Base-by-base conservation (phyloP, 495 filamentous ascomycete species). In the Trichocladium uniseriatum region DNA sequence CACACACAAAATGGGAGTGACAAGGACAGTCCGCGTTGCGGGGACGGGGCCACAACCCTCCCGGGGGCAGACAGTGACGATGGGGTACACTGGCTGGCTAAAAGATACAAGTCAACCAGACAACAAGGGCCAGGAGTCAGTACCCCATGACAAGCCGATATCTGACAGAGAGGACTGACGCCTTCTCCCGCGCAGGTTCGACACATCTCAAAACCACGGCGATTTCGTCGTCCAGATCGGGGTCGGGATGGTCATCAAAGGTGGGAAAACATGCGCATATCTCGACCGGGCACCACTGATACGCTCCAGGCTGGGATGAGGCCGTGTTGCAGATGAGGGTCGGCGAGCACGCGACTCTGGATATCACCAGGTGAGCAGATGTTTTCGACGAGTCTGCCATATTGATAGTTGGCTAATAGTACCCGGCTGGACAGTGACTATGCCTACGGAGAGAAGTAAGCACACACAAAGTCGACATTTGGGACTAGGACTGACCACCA, bases 1-100 rank as follows among this genome's bases (percentile, higher is more conserved):
- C 24, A 27, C 24, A 27, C 24, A 27, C 8, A 27, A 48, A 51
- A 78, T 79, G 76, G 73, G 70, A 46, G 74, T 77, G 32, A 69
- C 59, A 38, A 76, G 73, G 64, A 77, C 62, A 22, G 55, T 61
- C 24, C 54, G 63, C 28, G 43, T 65, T 15, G 61, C 71, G 40
- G 75, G 75, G 24, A 57, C 68, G 49, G 70, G 68, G 14, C 61
- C 76, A 36, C 75, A 66, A 59, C 85, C 87, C 38, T 56, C 67
- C 54, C 60, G 63, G 14, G 82, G 84, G 19, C 79, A 89, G 62
- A 72, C 60, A 14, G 83, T 94, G 57, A 77, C 76, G 55, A 89
- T 94, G 56, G 82, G 86, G 66, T 94, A 92, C 72, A 87, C 82
- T 18, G 88, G 88, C 53, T 89, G 78, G 68, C 73, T 94, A 38